Evolutionary conservation across 345 rosid genomes (phyloP).

Genomic region (Bruguiera sexangula): DNA sequence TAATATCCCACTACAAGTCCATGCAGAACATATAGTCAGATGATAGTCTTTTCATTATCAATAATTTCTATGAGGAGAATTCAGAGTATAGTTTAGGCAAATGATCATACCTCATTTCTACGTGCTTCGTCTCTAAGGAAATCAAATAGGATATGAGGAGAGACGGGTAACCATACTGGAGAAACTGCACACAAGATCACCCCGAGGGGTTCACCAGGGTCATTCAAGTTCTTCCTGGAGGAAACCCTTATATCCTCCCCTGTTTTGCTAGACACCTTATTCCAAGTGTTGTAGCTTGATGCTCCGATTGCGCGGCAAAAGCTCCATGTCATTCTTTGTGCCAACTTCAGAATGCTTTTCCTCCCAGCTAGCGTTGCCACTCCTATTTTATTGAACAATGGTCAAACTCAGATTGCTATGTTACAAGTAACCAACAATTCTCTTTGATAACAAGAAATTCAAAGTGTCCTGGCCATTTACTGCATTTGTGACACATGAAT

Average conservation of each 20-base stretch:
- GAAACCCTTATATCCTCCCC: slow-evolving; percentile 89
- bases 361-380: slow-evolving; percentile 91
- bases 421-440: background rate
- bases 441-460: background rate
- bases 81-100: background rate
- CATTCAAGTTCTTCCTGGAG: slow-evolving; percentile 89
- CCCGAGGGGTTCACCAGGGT: slow-evolving; percentile 86
- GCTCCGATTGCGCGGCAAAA: slow-evolving; percentile 85
- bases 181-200: slow-evolving; percentile 85
- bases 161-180: slow-evolving; percentile 78
- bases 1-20: slow-evolving; percentile 74
- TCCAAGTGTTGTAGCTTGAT: slow-evolving; percentile 94
- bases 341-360: slow-evolving; percentile 87
- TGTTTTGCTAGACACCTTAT: slow-evolving; percentile 70
- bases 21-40: slow-evolving; percentile 6
- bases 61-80: no score
- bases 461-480: no score
- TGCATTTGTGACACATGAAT: no score
- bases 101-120: slow-evolving; percentile 60
- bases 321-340: slow-evolving; percentile 83
- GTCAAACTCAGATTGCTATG: background rate
- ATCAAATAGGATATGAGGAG: slow-evolving; percentile 65
- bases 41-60: background rate
- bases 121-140: slow-evolving; percentile 80
- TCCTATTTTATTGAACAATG: slow-evolving; percentile 35